Conservation (phyloP, 2,329 filamentous ascomycete genomes). For the Gaeumannomyces sp. region DNA sequence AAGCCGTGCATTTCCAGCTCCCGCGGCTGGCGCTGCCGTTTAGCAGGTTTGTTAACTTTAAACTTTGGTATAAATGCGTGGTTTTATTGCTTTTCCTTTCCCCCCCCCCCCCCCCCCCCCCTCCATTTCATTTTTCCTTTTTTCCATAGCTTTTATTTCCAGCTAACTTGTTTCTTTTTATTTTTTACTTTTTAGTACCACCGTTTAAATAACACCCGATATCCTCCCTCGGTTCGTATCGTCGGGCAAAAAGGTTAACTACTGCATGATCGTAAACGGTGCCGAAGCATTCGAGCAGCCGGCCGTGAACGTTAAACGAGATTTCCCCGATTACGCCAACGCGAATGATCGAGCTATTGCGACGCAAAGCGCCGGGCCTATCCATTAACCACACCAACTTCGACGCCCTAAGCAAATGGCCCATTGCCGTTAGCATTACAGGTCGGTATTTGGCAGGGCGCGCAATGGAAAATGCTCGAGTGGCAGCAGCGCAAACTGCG, state of each 20-base stretch:
- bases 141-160: not conserved
- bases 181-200: not conserved
- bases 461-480: constrained; percentile 1
- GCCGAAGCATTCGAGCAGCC: not conserved
- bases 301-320: not conserved
- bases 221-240: not conserved
- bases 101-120: no score
- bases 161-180: not conserved
- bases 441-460: not conserved
- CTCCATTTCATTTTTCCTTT: no score
- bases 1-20: constrained; percentile 1
- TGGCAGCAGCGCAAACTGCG: not conserved
- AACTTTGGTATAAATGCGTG: not conserved
- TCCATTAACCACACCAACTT: not conserved
- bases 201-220: not conserved
- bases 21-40: not conserved
- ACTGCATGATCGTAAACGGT: constrained; percentile 1
- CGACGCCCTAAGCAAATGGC: no score
- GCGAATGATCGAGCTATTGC: constrained; percentile 3
- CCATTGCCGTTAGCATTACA: not conserved
- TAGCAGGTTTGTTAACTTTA: not conserved
- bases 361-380: not conserved
- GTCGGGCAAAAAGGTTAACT: constrained; percentile 3
- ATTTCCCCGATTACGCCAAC: not conserved
- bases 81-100: no score